Conservation (phyloP, 2,329 filamentous ascomycete genomes). For the Aspergillus transmontanensis region DNA sequence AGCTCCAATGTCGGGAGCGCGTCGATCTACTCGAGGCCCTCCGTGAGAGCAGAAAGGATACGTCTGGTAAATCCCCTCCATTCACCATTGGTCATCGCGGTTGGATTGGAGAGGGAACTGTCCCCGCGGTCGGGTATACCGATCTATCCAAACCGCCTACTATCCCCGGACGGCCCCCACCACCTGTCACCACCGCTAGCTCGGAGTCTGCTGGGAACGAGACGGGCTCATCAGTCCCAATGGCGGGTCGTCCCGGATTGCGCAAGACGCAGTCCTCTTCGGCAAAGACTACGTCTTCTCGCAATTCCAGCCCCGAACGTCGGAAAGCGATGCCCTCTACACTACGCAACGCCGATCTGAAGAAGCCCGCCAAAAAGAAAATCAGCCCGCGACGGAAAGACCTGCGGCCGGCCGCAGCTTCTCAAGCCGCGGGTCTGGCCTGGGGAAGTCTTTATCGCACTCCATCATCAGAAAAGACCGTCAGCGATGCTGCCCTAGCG, state of each 20-base stretch:
- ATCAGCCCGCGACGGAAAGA: constrained; percentile 39
- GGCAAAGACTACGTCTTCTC: constrained; percentile 47
- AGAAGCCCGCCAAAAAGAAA: constrained; percentile 51
- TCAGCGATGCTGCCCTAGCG: constrained; percentile 30
- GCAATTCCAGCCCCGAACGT: constrained; percentile 65
- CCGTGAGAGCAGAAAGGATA: constrained; percentile 63
- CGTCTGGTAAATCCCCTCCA: constrained; percentile 28
- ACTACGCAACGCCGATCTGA: constrained; percentile 51
- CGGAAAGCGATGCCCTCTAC: constrained; percentile 61
- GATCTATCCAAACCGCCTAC: constrained; percentile 74
- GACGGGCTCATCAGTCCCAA: not conserved
- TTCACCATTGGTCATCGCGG: constrained; percentile 42
- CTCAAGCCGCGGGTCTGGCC: constrained; percentile 65
- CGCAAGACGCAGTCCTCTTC: constrained; percentile 33
- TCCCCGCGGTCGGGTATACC: constrained; percentile 77
- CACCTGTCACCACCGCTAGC: constrained; percentile 21
- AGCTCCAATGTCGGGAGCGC: constrained; percentile 89
- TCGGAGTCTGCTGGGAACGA: constrained; percentile 24
- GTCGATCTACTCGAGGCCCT: constrained; percentile 86
- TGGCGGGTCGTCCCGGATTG: constrained; percentile 23
- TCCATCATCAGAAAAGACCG: constrained; percentile 28
- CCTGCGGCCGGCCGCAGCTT: constrained; percentile 59
- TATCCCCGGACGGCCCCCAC: constrained; percentile 52
- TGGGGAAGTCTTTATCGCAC: constrained; percentile 50
- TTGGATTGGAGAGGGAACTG: constrained; percentile 78